Conservation (phyloP, 2,329 filamentous ascomycete species). For the Diaporthe sp. region DNA sequence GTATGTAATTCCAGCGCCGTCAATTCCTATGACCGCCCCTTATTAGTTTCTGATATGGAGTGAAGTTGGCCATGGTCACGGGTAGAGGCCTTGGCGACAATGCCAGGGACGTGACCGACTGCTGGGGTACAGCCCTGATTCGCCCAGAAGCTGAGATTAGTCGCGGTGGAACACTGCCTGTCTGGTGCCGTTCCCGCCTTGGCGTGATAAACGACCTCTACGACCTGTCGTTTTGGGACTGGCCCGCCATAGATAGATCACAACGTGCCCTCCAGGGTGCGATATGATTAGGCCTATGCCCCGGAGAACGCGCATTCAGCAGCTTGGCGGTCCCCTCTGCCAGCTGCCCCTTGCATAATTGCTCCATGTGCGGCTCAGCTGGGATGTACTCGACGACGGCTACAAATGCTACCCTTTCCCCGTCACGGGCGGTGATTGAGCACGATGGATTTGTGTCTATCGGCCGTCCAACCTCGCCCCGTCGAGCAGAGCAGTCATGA, state of each 20-base stretch:
- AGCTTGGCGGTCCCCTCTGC: constrained; percentile 3
- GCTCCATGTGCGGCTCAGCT: constrained; percentile 9
- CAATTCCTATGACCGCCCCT: background rate
- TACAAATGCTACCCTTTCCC: constrained; percentile 25
- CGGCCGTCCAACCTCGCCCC: background rate
- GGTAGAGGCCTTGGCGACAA: background rate
- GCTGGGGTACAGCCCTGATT: constrained; percentile 18
- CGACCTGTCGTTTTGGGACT: constrained; percentile 30
- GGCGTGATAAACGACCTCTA: constrained; percentile 26
- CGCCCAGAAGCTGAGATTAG: constrained; percentile 5
- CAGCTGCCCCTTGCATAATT: constrained; percentile 15
- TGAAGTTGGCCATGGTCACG: background rate
- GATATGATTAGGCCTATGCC: constrained; percentile 22
- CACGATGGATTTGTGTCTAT: background rate
- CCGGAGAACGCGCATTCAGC: constrained; percentile 5
- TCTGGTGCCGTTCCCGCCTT: constrained; percentile 17
- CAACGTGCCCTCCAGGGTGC: constrained; percentile 14
- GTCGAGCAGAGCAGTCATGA: constrained; percentile 2
- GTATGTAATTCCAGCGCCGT: background rate
- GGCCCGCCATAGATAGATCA: constrained; percentile 10
- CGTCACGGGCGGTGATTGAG: background rate
- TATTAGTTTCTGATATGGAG: background rate
- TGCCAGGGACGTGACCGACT: background rate
- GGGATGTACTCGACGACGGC: constrained; percentile 6
- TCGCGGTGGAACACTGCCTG: constrained; percentile 27